Base-by-base conservation (phyloP, 805 yeast genomes). In the Tetrapisispora pingtungensis region DNA sequence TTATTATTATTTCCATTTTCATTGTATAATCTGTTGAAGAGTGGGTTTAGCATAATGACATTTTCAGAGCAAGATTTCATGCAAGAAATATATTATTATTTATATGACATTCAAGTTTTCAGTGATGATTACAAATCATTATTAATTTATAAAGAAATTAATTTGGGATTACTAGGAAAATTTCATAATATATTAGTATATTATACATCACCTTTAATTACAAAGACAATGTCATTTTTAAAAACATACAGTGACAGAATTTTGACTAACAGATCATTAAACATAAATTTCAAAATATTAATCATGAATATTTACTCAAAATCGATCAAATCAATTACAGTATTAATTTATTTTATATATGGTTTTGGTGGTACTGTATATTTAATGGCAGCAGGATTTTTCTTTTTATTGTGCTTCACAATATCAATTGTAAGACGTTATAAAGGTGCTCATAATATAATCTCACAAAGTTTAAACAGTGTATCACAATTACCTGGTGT, bases 101-200 rank as follows among this genome's bases (percentile, higher is more conserved):
- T 57, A 20, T 50, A 47, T 17, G 44, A 49, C 35, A 49, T 55
- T 19, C 45, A 46, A 18, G 50, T 58, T 3, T 45, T 59, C 18
- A 48, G 50, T 44, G 70, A 68, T 40, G 68, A 68, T 46, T 48
- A 49, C 20, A 44, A 41, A 20, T 41, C 53, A 12, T 19, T 51
- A 19, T n/a, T 51, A 14, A 46, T 52, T 5, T 50, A 45, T 33
- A 40, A 38, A 17, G 46, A 49, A n/a, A 41, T 46, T 15, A 43
- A 47, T 8, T 24, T 50, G 32, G 56, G 59, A 10, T 44, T 61
- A 32, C 33, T 62, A 40, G 58, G 58, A 31, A 61, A 57, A 46
- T 62, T 61, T 36, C 66, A 62, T 47, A 62, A 61, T 41, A 52
- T 61, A 5, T 42, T 61, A 5, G 53, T 59, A 3, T 61, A 48